Evolutionary conservation across 371 early-diverging fungal genomes (phyloP).

Genomic region (Mucor saturninus): DNA sequence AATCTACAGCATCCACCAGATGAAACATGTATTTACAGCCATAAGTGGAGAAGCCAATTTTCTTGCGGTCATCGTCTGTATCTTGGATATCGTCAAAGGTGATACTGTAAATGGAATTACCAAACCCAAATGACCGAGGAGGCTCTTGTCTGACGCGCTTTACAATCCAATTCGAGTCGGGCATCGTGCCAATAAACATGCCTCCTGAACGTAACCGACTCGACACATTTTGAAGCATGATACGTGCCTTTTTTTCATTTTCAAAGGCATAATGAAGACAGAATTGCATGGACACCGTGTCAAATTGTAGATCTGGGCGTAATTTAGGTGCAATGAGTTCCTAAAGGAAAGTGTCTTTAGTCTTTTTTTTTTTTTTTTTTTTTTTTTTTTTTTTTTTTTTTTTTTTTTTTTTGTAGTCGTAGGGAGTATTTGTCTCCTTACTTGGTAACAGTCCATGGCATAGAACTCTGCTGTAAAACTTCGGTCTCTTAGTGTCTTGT

Average conservation of each 20-base stretch:
- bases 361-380: neutral
- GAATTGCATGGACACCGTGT: slow-evolving; percentile 96
- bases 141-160: slow-evolving; percentile 46
- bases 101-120: slow-evolving; percentile 87
- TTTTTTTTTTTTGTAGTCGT: neutral
- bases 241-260: slow-evolving; percentile 78
- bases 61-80: slow-evolving; percentile 20
- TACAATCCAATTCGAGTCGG: slow-evolving; percentile 91
- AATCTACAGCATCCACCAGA: slow-evolving; percentile 96
- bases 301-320: slow-evolving; percentile 64
- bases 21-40: slow-evolving; percentile 94
- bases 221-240: slow-evolving; percentile 86
- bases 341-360: slow-evolving; percentile 22
- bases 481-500: slow-evolving; percentile 54
- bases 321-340: slow-evolving; percentile 62
- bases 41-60: slow-evolving; percentile 62
- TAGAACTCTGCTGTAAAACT: slow-evolving; percentile 77
- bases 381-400: neutral
- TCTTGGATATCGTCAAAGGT: slow-evolving; percentile 74
- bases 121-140: slow-evolving; percentile 59
- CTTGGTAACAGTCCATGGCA: slow-evolving; percentile 82
- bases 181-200: slow-evolving; percentile 93
- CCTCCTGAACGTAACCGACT: slow-evolving; percentile 83
- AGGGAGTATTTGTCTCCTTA: slow-evolving; percentile 22
- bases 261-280: slow-evolving; percentile 98